Evolutionary conservation across 352 stramenopile species (phyloP).

Genomic region (Blastocystis sp.): DNA sequence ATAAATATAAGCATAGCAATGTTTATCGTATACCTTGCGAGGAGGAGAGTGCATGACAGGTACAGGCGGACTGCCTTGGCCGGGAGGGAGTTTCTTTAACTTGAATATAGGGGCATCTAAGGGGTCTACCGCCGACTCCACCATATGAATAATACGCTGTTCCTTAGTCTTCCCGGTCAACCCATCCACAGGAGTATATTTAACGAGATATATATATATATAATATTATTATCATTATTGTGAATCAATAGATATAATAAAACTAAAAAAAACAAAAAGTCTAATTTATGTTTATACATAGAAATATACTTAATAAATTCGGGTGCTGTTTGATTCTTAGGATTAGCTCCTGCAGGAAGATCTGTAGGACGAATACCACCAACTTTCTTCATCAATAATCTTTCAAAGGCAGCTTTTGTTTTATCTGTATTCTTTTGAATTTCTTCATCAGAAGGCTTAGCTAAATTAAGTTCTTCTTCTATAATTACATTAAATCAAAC

Average conservation of each 20-base stretch:
- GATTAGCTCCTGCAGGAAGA: conserved; percentile 11
- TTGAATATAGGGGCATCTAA: conserved; percentile 97
- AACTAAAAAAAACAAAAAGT: conserved; percentile 31
- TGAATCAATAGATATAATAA: too few species aligned
- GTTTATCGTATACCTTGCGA: too few species aligned
- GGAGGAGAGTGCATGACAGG: conserved; percentile 71
- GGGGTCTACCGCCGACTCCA: conserved; percentile 87
- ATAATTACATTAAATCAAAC: background rate
- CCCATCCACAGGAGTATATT: conserved; percentile 48
- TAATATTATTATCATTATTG: too few species aligned
- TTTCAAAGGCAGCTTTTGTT: conserved; percentile 63
- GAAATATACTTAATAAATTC: conserved; percentile 53
- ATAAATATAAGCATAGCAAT: too few species aligned
- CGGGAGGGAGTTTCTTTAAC: conserved; percentile 79
- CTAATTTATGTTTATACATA: conserved; percentile 48
- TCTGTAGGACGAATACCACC: conserved; percentile 40
- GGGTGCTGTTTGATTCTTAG: conserved; percentile 53
- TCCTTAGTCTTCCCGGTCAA: conserved; percentile 40
- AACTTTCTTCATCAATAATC: conserved; percentile 67
- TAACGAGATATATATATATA: background rate
- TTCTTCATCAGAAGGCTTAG: conserved; percentile 52
- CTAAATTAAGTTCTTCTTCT: conserved; percentile 45
- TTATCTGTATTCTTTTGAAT: conserved; percentile 50
- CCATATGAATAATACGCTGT: conserved; percentile 92
- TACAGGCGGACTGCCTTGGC: conserved; percentile 64